Base-by-base conservation (phyloP, 2,329 filamentous ascomycete species). In the Tolypocladium pustulatum region DNA sequence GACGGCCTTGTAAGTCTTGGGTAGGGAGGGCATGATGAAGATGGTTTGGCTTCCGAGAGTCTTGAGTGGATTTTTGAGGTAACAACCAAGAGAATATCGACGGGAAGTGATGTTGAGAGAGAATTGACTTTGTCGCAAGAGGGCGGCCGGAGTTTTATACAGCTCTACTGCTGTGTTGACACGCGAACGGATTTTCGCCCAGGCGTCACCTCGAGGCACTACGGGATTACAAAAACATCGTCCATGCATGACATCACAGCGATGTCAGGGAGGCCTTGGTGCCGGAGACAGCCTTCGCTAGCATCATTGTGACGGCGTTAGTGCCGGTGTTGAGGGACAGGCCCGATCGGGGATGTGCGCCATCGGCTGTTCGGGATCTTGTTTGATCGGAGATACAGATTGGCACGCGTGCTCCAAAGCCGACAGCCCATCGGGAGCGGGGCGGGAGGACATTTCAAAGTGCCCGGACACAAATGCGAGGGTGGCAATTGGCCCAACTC, bases 1-100 rank as follows among this genome's bases (percentile, higher is more conserved):
- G 55, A 84, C 85, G 4, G 83, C 86, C 69, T 85, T 87, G 78
- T 81, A 89, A 12, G 83, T 85, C 64, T 84, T 81, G 9, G 88
- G 88, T 12, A 87, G 76, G 53, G 73, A 67, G 62, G 67, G 25
- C 66, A 71, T 70, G 57, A 49, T 65, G 57, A 27, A 52, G 49
- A 46, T 5, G 4, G 32, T 34, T 34, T 34, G 32, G 32, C 9
- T 34, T 34, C n/a, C 7, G 8, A 10, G 20, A 2, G n/a, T 9
- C n/a, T 15, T n/a, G 10, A 22, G 10, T 32, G 20, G 20, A 32
- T 22, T 22, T 10, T 10, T 9, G 46, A 49, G 46, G 20, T 22
- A 10, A 30, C 20, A 7, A 36, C 22, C 4, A 34, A 20, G 20
- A 34, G n/a, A 12, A 52, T n/a, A 15, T 2, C 15, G 27, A 51